phyloP scores from a whole-genome alignment of 2,329 filamentous ascomycete species.

The Fusarium domesticum region DNA sequence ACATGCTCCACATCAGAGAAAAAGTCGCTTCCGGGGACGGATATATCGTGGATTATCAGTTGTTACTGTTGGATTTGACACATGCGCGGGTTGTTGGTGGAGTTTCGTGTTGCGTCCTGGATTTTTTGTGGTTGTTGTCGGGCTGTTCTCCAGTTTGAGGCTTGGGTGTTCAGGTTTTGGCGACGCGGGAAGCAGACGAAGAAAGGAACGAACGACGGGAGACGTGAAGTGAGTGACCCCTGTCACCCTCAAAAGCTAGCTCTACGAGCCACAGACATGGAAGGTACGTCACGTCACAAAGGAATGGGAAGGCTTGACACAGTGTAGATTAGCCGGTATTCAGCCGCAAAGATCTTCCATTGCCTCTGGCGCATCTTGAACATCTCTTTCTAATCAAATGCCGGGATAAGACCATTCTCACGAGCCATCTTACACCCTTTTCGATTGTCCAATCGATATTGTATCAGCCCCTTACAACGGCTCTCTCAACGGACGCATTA shows the following conservation, averaged over 20 bases:
- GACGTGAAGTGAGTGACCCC: slow-evolving; percentile 23
- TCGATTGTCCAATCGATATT: slow-evolving; percentile 1
- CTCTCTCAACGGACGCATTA: neutral
- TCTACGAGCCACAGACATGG: neutral
- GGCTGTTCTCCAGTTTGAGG: slow-evolving; percentile 5
- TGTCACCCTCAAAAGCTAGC: neutral
- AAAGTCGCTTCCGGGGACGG: no score
- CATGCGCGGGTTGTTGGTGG: neutral
- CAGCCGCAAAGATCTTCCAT: slow-evolving; percentile 26
- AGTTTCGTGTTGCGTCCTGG: no score
- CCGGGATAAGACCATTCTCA: slow-evolving; percentile 11
- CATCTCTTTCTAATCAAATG: slow-evolving; percentile 8
- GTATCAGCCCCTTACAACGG: neutral
- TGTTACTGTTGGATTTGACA: no score
- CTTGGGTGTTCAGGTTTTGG: slow-evolving; percentile 21
- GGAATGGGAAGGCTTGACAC: slow-evolving; percentile 18
- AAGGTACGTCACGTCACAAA: slow-evolving; percentile 16
- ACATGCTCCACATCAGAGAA: slow-evolving; percentile 30
- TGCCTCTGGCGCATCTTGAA: slow-evolving; percentile 8
- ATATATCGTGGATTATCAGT: no score
- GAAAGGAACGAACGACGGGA: slow-evolving; percentile 1
- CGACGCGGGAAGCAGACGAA: slow-evolving; percentile 23
- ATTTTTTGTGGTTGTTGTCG: slow-evolving; percentile 8
- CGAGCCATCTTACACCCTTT: slow-evolving; percentile 6
- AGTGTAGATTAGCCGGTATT: slow-evolving; percentile 23